A percentile compares a stretch with the other conserved stretches of the same genome.
These are phyloP conservation scores for Millerozyma miso DNA, from an alignment of 805 yeast species.

Conservation along the genomic window DNA sequence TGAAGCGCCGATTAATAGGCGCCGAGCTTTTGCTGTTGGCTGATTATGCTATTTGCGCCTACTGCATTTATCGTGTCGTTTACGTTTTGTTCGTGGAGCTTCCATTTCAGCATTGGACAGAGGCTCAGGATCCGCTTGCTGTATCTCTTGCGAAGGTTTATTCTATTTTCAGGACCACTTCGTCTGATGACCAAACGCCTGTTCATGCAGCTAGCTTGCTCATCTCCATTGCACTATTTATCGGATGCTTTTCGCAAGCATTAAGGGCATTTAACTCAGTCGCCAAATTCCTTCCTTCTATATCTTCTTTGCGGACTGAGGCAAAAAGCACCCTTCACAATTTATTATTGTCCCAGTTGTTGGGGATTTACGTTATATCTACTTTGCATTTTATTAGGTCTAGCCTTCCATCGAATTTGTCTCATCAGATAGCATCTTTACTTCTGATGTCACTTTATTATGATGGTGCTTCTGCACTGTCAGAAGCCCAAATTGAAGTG, in stretches of 20 bases:
- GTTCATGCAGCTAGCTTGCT: conserved; percentile 46
- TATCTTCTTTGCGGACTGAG: conserved; percentile 11
- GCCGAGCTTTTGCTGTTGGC: conserved; percentile 4
- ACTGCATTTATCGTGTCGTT: conserved; percentile 46
- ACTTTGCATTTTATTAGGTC: conserved; percentile 48
- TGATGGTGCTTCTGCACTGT: conserved; percentile 13
- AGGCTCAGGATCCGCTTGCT: conserved; percentile 24
- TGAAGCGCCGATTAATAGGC: not conserved
- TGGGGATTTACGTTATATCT: conserved; percentile 49
- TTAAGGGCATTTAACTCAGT: conserved; percentile 56
- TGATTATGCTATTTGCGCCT: conserved; percentile 35
- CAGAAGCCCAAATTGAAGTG: conserved; percentile 27
- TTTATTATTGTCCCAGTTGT: conserved; percentile 39
- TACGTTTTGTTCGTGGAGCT: conserved; percentile 39
- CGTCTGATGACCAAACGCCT: conserved; percentile 36
- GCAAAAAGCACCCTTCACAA: conserved; percentile 32
- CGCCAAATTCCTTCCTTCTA: conserved; percentile 23
- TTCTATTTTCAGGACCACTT: conserved; percentile 19
- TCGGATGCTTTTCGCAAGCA: conserved; percentile 64
- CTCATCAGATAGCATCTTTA: conserved; percentile 36
- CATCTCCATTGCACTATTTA: conserved; percentile 55
- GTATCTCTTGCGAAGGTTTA: conserved; percentile 43
- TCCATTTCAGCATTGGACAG: conserved; percentile 22
- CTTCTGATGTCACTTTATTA: conserved; percentile 32
- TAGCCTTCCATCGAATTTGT: conserved; percentile 42